Evolutionary conservation across 768 basidiomycete genomes (phyloP), one percentile per base, ranked within the genome.

Genomic region (Boletus pseudopeckii): DNA sequence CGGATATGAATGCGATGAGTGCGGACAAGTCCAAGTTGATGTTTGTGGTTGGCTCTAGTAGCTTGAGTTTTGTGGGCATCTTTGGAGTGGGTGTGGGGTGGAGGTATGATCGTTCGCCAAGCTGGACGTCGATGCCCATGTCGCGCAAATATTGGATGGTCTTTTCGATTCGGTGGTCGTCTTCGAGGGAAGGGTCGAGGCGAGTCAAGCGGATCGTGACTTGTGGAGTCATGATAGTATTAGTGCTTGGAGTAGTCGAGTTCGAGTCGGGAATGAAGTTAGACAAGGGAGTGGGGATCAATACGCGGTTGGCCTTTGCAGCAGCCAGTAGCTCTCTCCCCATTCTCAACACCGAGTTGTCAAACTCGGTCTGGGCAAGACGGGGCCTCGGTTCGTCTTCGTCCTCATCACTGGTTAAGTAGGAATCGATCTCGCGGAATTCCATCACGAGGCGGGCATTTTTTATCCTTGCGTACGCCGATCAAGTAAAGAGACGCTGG

Each of bases 11-110:
- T 0, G 93, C 92, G 50, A 96, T 87, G 43, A 96, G 79, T 1
- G 88, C 78, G 1, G 90, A 93, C 11, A 96, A 76, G 64, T 96
- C 93, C 33, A 94, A 78, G 58, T 92, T 90, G 69, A 96, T 76
- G 45, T 77, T 72, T 7, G 61, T 60, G 0, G 87, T 88, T 1
- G 86, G 88, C 10, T 65, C 52, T 36, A 79, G 65, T 9, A 30
- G 36, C 36, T 56, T 54, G 54, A 44, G 28, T 59, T 18, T 33
- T 30, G 40, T 4, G 3, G 34, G 26, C 2, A 34, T 45, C 20
- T 41, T 40, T 43, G 24, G 26, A 7, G 54, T 10, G 13, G 33
- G 36, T 18, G 28, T 15, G 39, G 32, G 4, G 46, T 48, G 41
- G 10, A 65, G 57, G 24, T 67, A 63, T 15, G 63, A 57, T 3